Conservation (phyloP, 2,329 filamentous ascomycete species). For the Berkeleyomyces basicola region DNA sequence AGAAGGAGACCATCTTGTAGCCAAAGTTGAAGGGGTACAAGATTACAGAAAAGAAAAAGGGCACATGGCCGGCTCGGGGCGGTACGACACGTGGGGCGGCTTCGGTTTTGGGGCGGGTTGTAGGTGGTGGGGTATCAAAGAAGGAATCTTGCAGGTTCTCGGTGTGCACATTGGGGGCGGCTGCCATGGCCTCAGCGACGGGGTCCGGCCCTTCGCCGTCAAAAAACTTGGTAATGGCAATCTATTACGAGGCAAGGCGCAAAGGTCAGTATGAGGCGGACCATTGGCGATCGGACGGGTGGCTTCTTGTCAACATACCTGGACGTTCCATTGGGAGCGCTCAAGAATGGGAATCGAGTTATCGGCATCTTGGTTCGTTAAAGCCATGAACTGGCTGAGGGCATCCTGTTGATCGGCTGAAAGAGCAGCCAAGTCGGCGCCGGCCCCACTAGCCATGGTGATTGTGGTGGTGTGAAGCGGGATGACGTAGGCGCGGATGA, state of each 20-base stretch:
- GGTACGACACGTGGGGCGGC: slow-evolving; percentile 75
- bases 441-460: slow-evolving; percentile 27
- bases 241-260: slow-evolving; percentile 32
- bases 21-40: slow-evolving; percentile 55
- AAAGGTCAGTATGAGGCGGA: too few species aligned
- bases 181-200: slow-evolving; percentile 57
- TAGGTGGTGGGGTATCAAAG: slow-evolving; percentile 20
- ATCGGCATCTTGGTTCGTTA: slow-evolving; percentile 67
- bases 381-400: slow-evolving; percentile 72
- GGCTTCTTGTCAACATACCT: slow-evolving; percentile 36
- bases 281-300: background rate
- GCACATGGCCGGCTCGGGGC: slow-evolving; percentile 56
- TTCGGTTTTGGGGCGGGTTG: slow-evolving; percentile 29
- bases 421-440: slow-evolving; percentile 39
- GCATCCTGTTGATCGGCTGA: slow-evolving; percentile 64
- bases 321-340: slow-evolving; percentile 90
- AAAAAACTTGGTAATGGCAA: slow-evolving; percentile 94
- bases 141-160: slow-evolving; percentile 58
- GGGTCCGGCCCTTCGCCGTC: slow-evolving; percentile 82
- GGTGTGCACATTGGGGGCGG: slow-evolving; percentile 45
- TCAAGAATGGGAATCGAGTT: slow-evolving; percentile 65
- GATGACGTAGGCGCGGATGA: background rate
- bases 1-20: slow-evolving; percentile 51
- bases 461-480: background rate
- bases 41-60: slow-evolving; percentile 48